These are phyloP conservation scores for Penicillium sp. DNA, from an alignment of 2,329 filamentous ascomycete species.

Conservation along the genomic window DNA sequence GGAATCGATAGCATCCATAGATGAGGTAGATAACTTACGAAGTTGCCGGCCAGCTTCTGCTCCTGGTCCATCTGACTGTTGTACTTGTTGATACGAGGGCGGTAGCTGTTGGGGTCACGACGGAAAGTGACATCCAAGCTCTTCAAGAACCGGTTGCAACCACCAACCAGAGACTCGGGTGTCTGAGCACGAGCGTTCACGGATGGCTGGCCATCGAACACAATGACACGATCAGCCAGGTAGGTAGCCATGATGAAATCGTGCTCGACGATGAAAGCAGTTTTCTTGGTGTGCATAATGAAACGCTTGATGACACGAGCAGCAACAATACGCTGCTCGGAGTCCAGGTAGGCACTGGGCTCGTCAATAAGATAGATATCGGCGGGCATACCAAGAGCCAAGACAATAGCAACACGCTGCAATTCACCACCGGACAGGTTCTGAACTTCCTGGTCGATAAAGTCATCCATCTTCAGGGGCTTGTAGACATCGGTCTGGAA, in stretches of 20 bases:
- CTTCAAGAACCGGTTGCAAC: conserved; percentile 95
- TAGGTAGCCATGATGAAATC: conserved; percentile 97
- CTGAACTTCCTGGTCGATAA: conserved; percentile 99
- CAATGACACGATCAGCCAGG: conserved; percentile 89
- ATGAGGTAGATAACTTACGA: conserved; percentile 56
- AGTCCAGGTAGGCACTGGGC: conserved; percentile 95
- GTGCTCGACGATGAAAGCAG: conserved; percentile 98
- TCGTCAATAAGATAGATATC: conserved; percentile 99
- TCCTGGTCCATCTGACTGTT: conserved; percentile 96
- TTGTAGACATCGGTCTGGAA: conserved; percentile 99
- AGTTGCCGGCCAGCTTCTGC: conserved; percentile 92
- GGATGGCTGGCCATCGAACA: conserved; percentile 93
- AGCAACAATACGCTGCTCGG: conserved; percentile 97
- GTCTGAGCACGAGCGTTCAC: conserved; percentile 82
- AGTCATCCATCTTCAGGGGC: conserved; percentile 97
- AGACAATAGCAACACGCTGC: conserved; percentile 96
- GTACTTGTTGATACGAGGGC: conserved; percentile 97
- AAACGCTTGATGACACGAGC: conserved; percentile 98
- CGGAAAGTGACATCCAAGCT: conserved; percentile 98
- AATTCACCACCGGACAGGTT: conserved; percentile 98
- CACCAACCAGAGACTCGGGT: conserved; percentile 87
- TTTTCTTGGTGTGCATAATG: conserved; percentile 99
- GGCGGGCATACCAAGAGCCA: conserved; percentile 90
- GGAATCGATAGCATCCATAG: background rate
- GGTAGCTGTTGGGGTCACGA: conserved; percentile 91